A percentile compares a stretch with the other conserved stretches of the same genome.
These are phyloP conservation scores for Leishmania tropica DNA, from an alignment of 208 protist genomes.

Conservation along the genomic window DNA sequence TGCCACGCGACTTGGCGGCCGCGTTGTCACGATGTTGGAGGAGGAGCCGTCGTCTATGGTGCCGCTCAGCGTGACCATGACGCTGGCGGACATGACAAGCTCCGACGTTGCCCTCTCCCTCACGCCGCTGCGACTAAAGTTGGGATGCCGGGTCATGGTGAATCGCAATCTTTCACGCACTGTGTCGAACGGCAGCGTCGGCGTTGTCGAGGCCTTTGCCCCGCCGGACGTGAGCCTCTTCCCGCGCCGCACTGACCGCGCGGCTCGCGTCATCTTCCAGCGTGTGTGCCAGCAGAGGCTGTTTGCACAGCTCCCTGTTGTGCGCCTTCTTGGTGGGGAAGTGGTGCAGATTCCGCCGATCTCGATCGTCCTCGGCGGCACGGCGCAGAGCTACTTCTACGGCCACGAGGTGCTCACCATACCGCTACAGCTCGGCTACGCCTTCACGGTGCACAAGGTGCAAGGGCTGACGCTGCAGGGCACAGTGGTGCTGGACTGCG, in stretches of 20 bases:
- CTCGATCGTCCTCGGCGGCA: slow-evolving; percentile 63
- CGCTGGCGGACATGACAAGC: slow-evolving; percentile 61
- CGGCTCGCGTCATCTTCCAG: slow-evolving; percentile 22
- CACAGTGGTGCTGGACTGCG: slow-evolving; percentile 86
- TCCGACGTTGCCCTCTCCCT: slow-evolving; percentile 55
- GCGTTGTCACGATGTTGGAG: slow-evolving; percentile 46
- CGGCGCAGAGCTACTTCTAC: slow-evolving; percentile 81
- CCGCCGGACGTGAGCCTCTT: slow-evolving; percentile 68
- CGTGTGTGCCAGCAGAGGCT: slow-evolving; percentile 32
- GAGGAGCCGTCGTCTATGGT: slow-evolving; percentile 54
- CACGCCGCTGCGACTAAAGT: slow-evolving; percentile 77
- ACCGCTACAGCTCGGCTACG: slow-evolving; percentile 89
- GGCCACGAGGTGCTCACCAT: slow-evolving; percentile 76
- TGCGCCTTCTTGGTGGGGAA: slow-evolving; percentile 77
- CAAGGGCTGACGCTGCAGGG: slow-evolving; percentile 88
- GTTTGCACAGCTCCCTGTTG: slow-evolving; percentile 77
- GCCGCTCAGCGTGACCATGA: slow-evolving; percentile 69
- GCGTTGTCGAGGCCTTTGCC: slow-evolving; percentile 86
- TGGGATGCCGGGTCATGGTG: slow-evolving; percentile 90
- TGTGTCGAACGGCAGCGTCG: slow-evolving; percentile 89
- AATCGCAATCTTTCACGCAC: slow-evolving; percentile 88
- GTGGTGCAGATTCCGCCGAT: slow-evolving; percentile 83
- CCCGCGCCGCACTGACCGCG: slow-evolving; percentile 45
- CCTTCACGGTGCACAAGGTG: slow-evolving; percentile 94
- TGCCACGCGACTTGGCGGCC: slow-evolving; percentile 43